Evolutionary conservation across 2,329 filamentous ascomycete genomes (phyloP).

Genomic region (Neophaeococcomyces mojaviensis): DNA sequence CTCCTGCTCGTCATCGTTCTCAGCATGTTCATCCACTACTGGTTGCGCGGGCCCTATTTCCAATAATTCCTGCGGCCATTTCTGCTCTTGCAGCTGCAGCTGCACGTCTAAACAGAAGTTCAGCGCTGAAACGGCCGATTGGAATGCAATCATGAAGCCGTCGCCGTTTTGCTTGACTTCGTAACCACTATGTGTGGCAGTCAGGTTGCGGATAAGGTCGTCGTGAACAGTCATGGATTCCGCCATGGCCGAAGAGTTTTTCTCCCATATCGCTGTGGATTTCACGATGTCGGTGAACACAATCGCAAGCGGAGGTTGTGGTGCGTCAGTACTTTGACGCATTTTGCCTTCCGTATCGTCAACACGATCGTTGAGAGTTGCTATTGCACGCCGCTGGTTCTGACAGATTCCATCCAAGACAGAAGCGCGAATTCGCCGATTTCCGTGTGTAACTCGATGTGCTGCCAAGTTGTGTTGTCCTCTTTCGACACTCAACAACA

Average conservation of each 20-base stretch:
- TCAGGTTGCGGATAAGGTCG: slow-evolving; percentile 14
- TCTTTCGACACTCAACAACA: background rate
- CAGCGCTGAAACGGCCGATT: slow-evolving; percentile 15
- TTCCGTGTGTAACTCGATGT: background rate
- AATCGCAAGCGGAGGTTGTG: slow-evolving; percentile 15
- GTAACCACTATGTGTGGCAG: slow-evolving; percentile 15
- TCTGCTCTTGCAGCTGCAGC: slow-evolving; percentile 14
- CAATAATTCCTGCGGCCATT: slow-evolving; percentile 17
- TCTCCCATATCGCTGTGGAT: slow-evolving; percentile 21
- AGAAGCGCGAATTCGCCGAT: too few species aligned
- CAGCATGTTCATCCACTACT: slow-evolving; percentile 12
- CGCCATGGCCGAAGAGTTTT: slow-evolving; percentile 15
- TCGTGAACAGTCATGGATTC: slow-evolving; percentile 20
- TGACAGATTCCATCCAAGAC: too few species aligned
- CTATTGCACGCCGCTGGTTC: background rate
- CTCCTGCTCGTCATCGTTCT: background rate
- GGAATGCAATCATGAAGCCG: slow-evolving; percentile 22
- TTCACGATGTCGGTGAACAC: slow-evolving; percentile 23
- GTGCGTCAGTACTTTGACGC: slow-evolving; percentile 2
- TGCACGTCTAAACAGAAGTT: slow-evolving; percentile 21
- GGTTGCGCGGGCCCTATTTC: slow-evolving; percentile 14
- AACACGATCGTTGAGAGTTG: background rate
- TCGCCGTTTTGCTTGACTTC: slow-evolving; percentile 23
- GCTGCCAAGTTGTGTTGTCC: background rate
- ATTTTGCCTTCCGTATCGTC: background rate